Evolutionary conservation across 352 stramenopile species (phyloP), one percentile per base, ranked within the genome.

Genomic region (Pythium apleroticum): DNA sequence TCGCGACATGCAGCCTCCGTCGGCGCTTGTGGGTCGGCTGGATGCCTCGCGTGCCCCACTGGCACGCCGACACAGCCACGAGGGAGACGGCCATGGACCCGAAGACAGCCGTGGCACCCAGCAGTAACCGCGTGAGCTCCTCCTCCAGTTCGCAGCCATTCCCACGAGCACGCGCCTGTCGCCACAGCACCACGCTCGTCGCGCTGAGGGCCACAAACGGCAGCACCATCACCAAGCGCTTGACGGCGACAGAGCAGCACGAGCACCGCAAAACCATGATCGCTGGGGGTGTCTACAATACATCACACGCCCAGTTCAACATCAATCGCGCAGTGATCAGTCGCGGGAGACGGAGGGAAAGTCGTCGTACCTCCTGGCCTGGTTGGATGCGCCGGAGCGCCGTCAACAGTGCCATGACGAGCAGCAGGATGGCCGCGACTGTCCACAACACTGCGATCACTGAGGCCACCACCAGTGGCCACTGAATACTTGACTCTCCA

Each of bases 211-310:
- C 41, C 5, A 28, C 14, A 12, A 83, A 52, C 15, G 78, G 74
- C 25, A 69, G 58, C 15, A 82, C 25, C 12, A 88, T 19, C 4
- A 78, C 25, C 8, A 53, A 31, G 17, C 78, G 71, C 39, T 84
- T 74, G 28, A 76, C 65, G n/a, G 70, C 33, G 12, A 60, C 56
- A 7, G 78, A 81, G 63, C 75, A 89, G 60, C 80, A 89, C 19
- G 75, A 81, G 31, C 80, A 89, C 53, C 80, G 76, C n/a, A 89
- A 56, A 62, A 77, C 73, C 28, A 68, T 52, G 25, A 89, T 58
- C 17, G 75, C 69, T 8, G 64, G 66, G 1, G 71, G 39, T 5
- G 71, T 56, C 77, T 86, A 60, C 39, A 19, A n/a, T n/a, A n/a
- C n/a, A n/a, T n/a, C n/a, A n/a, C 31, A 27, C 46, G 27, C 19